A percentile compares a stretch with the other conserved stretches of the same genome.
These are phyloP conservation scores for Bromus sterilis DNA, from an alignment of 176 grass and related monocot species.

Conservation along the genomic window DNA sequence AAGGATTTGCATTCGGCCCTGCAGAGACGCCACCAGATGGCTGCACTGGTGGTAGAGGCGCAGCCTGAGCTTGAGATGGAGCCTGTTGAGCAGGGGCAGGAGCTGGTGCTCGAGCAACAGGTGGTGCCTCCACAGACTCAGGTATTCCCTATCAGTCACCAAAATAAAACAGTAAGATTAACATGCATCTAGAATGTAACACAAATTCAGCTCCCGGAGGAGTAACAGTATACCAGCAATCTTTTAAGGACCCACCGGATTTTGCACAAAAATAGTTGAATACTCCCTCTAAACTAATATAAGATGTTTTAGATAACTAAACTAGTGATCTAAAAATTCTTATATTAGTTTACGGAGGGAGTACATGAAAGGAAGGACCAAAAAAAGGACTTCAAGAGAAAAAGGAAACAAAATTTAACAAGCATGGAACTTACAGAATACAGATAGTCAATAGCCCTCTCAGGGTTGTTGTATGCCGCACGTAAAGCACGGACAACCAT, in stretches of 20 bases:
- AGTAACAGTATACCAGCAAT: not conserved
- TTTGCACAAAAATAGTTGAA: not conserved
- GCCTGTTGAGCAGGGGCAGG: slow-evolving; percentile 45
- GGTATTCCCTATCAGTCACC: slow-evolving; percentile 65
- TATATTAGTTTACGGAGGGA: too few relatives aligned
- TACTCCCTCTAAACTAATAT: too few relatives aligned
- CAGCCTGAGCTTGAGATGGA: slow-evolving; percentile 37
- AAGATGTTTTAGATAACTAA: too few relatives aligned
- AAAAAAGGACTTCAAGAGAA: not conserved
- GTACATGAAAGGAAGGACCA: not conserved
- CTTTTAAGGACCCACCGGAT: not conserved
- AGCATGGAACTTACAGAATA: slow-evolving; percentile 69
- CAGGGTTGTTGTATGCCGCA: slow-evolving; percentile 98
- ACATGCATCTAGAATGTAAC: not conserved
- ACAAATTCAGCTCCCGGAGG: not conserved
- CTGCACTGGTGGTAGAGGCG: slow-evolving; percentile 27
- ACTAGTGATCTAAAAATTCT: too few relatives aligned
- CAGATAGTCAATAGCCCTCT: slow-evolving; percentile 93
- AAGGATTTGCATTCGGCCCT: slow-evolving; percentile 79
- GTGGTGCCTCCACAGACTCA: slow-evolving; percentile 53
- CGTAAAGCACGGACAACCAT: slow-evolving; percentile 79
- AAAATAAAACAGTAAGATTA: not conserved
- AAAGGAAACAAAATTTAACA: not conserved
- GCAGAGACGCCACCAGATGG: slow-evolving; percentile 38
- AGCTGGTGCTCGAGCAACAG: slow-evolving; percentile 46